These are phyloP conservation scores for Afroboletus lepidellus DNA, from an alignment of 1,284 basidiomycete species.

Conservation along the genomic window DNA sequence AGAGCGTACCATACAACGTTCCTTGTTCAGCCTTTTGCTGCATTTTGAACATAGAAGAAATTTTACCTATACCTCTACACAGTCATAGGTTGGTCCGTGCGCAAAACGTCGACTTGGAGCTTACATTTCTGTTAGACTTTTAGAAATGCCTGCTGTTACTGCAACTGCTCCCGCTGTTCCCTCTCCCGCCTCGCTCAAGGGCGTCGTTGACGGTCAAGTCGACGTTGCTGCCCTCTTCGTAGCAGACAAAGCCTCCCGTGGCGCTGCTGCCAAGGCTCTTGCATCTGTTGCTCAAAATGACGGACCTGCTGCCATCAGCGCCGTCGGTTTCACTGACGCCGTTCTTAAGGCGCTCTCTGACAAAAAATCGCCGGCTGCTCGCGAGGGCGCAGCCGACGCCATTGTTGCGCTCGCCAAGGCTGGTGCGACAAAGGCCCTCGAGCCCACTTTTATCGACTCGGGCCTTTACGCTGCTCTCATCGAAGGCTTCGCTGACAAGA, in stretches of 20 bases:
- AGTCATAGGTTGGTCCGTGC: slow-evolving; percentile 39
- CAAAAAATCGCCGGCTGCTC: slow-evolving; percentile 86
- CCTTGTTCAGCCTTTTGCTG: slow-evolving; percentile 47
- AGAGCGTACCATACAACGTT: slow-evolving; percentile 55
- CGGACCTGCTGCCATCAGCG: slow-evolving; percentile 79
- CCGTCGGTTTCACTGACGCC: slow-evolving; percentile 78
- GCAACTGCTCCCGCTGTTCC: slow-evolving; percentile 48
- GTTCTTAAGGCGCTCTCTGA: slow-evolving; percentile 84
- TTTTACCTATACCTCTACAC: slow-evolving; percentile 32
- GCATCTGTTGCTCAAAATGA: slow-evolving; percentile 79
- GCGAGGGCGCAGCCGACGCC: slow-evolving; percentile 81
- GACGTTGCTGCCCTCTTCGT: slow-evolving; percentile 68
- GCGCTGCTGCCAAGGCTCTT: slow-evolving; percentile 69
- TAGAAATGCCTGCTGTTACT: slow-evolving; percentile 72
- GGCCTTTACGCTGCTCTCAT: slow-evolving; percentile 85
- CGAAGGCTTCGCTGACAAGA: slow-evolving; percentile 93
- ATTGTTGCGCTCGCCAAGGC: slow-evolving; percentile 72
- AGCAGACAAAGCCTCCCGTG: slow-evolving; percentile 72
- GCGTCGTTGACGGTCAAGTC: slow-evolving; percentile 56
- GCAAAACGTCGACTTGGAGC: neutral
- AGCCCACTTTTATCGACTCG: slow-evolving; percentile 85
- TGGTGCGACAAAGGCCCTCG: slow-evolving; percentile 83
- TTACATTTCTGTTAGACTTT: slow-evolving; percentile 39
- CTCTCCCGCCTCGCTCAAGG: slow-evolving; percentile 65
- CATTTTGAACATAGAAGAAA: slow-evolving; percentile 38